These are phyloP conservation scores for Ambrosiella beaveri DNA, from an alignment of 2,329 filamentous ascomycete species.

Conservation along the genomic window DNA sequence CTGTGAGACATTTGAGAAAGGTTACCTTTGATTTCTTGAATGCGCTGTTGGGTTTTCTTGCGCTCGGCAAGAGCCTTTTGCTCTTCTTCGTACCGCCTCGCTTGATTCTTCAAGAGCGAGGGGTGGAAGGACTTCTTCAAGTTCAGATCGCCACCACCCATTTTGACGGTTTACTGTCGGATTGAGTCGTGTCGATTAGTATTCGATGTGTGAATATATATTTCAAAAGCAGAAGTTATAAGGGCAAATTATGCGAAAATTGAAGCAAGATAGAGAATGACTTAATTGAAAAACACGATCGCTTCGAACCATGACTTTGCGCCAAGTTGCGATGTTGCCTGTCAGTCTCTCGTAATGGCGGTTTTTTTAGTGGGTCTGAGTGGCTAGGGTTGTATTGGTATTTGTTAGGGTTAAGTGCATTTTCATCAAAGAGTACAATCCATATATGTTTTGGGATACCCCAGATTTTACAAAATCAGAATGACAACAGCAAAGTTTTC, in stretches of 20 bases:
- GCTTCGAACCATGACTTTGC: too few relatives aligned
- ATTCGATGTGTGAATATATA: not conserved
- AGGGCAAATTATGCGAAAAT: not conserved
- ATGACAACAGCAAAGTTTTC: too few relatives aligned
- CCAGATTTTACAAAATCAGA: too few relatives aligned
- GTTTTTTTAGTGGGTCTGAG: not conserved
- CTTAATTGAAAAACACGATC: not conserved
- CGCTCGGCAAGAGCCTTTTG: conserved; percentile 85
- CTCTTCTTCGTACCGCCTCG: conserved; percentile 78
- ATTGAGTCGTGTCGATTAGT: not conserved
- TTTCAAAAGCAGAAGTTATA: not conserved
- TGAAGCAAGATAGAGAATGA: not conserved
- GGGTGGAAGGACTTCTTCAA: conserved; percentile 94
- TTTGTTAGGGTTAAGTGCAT: too few relatives aligned
- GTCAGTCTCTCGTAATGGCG: not conserved
- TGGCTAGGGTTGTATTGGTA: too few relatives aligned
- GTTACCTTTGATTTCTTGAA: conserved; percentile 60
- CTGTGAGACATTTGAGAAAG: not conserved
- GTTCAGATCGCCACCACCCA: conserved; percentile 91
- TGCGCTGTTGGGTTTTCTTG: conserved; percentile 78
- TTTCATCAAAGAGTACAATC: too few relatives aligned
- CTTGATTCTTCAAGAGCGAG: conserved; percentile 75
- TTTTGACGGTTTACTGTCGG: conserved; percentile 21
- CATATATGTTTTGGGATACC: too few relatives aligned
- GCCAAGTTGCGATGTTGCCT: not conserved